These are phyloP conservation scores for Backusella luteola DNA, from an alignment of 192 early-diverging fungal genomes.

Conservation along the genomic window DNA sequence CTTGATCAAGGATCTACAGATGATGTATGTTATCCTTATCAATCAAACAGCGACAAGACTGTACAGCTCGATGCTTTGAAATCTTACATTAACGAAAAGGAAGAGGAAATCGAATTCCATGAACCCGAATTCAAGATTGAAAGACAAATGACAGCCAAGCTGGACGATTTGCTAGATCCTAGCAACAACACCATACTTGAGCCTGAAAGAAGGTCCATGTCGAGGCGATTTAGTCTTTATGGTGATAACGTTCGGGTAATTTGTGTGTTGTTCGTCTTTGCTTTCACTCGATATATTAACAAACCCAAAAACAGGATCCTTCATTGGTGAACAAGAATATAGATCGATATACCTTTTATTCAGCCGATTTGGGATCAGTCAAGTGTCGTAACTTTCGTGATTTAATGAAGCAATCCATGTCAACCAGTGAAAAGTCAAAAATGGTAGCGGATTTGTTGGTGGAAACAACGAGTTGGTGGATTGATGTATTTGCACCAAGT, in stretches of 20 bases:
- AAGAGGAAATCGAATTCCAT: neutral
- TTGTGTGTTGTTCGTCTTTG: neutral
- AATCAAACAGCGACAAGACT: neutral
- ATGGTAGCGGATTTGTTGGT: neutral
- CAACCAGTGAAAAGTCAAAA: neutral
- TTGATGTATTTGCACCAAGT: slow-evolving; percentile 64
- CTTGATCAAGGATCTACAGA: neutral
- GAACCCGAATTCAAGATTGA: neutral
- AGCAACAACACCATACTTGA: neutral
- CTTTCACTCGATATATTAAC: neutral
- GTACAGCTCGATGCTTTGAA: neutral
- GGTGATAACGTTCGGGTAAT: slow-evolving; percentile 5
- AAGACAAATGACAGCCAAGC: neutral
- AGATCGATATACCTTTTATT: slow-evolving; percentile 14
- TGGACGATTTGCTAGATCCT: slow-evolving; percentile 3
- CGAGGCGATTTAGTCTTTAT: slow-evolving; percentile 9
- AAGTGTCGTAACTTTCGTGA: neutral
- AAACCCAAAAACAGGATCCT: neutral
- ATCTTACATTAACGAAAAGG: neutral
- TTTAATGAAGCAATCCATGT: neutral
- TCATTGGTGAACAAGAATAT: neutral
- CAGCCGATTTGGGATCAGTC: neutral
- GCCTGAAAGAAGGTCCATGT: neutral
- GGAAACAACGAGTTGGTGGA: slow-evolving; percentile 46
- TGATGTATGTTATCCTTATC: slow-evolving; percentile 6